Conservation (phyloP, 202 grass and related monocot genomes). For the Setaria viridis region DNA sequence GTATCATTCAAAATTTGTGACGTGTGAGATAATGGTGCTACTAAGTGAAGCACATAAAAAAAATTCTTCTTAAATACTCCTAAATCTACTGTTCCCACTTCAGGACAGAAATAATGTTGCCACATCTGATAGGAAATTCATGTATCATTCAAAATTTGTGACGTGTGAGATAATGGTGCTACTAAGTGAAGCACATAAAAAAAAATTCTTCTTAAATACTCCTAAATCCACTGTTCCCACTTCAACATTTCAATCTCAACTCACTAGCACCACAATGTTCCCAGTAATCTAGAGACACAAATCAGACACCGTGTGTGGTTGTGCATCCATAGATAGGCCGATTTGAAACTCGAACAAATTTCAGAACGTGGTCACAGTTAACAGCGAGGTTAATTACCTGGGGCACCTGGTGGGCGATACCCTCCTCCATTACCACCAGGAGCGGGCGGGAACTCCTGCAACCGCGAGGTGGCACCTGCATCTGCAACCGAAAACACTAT, state of each 20-base stretch:
- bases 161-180: background rate
- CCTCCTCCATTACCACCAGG: slow-evolving; percentile 52
- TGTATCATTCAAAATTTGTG: slow-evolving; percentile 12
- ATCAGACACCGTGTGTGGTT: background rate
- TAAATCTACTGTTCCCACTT: slow-evolving; percentile 10
- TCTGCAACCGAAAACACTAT: slow-evolving; percentile 36
- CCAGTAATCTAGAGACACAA: background rate
- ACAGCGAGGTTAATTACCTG: slow-evolving; percentile 41
- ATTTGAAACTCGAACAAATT: slow-evolving; percentile 7
- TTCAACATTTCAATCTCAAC: background rate
- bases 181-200: slow-evolving; percentile 4
- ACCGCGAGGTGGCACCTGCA: slow-evolving; percentile 64
- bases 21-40: background rate
- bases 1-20: slow-evolving; percentile 11
- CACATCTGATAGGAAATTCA: background rate
- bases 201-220: slow-evolving; percentile 14
- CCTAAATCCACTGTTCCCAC: background rate
- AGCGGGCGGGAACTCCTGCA: slow-evolving; percentile 74
- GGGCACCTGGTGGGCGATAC: slow-evolving; percentile 62
- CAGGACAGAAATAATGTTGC: background rate
- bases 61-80: slow-evolving; percentile 5
- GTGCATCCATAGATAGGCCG: background rate
- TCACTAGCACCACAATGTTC: background rate
- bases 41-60: slow-evolving; percentile 9
- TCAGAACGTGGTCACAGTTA: background rate